A percentile compares a stretch with the other conserved stretches of the same genome.
phyloP scores from a whole-genome alignment of 2,329 filamentous ascomycete species.

The Fusarium guadeloupense region DNA sequence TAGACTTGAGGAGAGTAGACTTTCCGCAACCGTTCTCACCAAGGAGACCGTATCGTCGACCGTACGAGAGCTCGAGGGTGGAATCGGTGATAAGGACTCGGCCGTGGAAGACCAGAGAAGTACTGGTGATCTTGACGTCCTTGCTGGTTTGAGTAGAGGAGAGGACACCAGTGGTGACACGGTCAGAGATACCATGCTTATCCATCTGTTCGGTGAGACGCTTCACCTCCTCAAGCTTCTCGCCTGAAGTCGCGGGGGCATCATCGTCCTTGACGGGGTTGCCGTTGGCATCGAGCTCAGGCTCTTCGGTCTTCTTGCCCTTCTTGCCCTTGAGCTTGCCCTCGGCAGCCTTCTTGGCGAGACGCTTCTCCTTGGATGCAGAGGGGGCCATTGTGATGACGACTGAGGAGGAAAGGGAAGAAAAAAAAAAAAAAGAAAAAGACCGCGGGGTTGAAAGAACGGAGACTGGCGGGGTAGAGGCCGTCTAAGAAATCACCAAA shows the following conservation, averaged over 20 bases:
- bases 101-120: slow-evolving; percentile 96
- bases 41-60: slow-evolving; percentile 90
- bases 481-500: slow-evolving; percentile 38
- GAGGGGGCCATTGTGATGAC: slow-evolving; percentile 65
- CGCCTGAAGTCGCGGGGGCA: slow-evolving; percentile 73
- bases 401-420: not conserved
- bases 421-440: slow-evolving; percentile 14
- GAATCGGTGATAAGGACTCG: slow-evolving; percentile 95
- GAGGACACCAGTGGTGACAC: slow-evolving; percentile 97
- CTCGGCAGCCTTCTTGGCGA: slow-evolving; percentile 75
- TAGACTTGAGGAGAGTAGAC: slow-evolving; percentile 95
- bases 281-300: slow-evolving; percentile 71
- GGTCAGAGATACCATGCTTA: slow-evolving; percentile 93
- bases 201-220: slow-evolving; percentile 93
- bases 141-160: slow-evolving; percentile 84
- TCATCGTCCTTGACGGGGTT: slow-evolving; percentile 64
- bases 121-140: slow-evolving; percentile 96
- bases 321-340: slow-evolving; percentile 75
- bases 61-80: slow-evolving; percentile 91
- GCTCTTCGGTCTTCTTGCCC: slow-evolving; percentile 77
- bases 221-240: slow-evolving; percentile 83
- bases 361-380: slow-evolving; percentile 75
- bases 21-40: slow-evolving; percentile 99
- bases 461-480: slow-evolving; percentile 36
- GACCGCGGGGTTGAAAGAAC: slow-evolving; percentile 42